These are phyloP conservation scores for Psilocybe sp. DNA, from an alignment of 768 basidiomycete genomes.

Conservation along the genomic window DNA sequence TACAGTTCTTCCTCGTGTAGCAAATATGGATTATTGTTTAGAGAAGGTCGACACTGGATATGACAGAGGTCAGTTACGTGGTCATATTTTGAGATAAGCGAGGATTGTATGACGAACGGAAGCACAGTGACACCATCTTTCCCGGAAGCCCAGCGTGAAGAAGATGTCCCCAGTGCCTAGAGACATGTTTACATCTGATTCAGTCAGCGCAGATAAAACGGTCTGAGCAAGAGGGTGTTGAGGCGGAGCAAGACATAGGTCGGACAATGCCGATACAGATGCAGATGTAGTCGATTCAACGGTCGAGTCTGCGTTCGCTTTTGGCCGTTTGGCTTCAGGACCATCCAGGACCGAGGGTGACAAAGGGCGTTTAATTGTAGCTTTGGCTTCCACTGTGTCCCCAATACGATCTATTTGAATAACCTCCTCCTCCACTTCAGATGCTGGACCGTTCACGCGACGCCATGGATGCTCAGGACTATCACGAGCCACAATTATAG, in stretches of 20 bases:
- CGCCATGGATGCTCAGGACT: slow-evolving; percentile 47
- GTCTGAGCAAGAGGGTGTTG: slow-evolving; percentile 41
- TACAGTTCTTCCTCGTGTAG: slow-evolving; percentile 81
- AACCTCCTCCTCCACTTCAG: slow-evolving; percentile 17
- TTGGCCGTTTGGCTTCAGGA: slow-evolving; percentile 35
- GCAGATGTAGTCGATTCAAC: slow-evolving; percentile 10
- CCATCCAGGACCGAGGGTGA: slow-evolving; percentile 34
- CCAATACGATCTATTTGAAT: slow-evolving; percentile 26
- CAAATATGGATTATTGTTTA: slow-evolving; percentile 57
- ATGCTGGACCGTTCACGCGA: slow-evolving; percentile 33
- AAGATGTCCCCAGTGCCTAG: slow-evolving; percentile 73
- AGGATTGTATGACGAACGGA: slow-evolving; percentile 33
- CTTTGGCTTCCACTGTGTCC: slow-evolving; percentile 13
- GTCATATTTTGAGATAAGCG: slow-evolving; percentile 1
- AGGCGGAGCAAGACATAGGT: slow-evolving; percentile 55
- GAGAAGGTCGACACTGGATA: slow-evolving; percentile 54
- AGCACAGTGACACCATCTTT: slow-evolving; percentile 77
- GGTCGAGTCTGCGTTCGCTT: slow-evolving; percentile 20
- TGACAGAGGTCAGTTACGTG: background rate
- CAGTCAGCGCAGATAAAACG: slow-evolving; percentile 33
- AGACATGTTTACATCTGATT: slow-evolving; percentile 20
- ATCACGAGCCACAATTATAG: slow-evolving; percentile 65
- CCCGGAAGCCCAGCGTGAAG: slow-evolving; percentile 67
- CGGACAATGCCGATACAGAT: too few relatives aligned
- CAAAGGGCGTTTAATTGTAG: slow-evolving; percentile 50